Evolutionary conservation across 768 basidiomycete genomes (phyloP).

Genomic region (Leccinellum rugosiceps): DNA sequence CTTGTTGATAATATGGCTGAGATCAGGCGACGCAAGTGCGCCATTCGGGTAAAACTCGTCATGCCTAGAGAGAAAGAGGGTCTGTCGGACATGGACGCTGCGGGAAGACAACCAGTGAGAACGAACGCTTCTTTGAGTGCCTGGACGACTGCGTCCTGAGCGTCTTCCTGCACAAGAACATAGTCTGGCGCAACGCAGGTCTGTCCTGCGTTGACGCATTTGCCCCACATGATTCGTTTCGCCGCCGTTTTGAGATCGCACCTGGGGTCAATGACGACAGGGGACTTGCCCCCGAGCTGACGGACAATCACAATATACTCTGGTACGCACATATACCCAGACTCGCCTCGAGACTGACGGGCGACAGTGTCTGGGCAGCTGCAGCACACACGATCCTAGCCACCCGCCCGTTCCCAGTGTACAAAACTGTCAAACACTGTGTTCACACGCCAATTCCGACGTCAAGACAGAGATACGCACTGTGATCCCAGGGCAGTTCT

Average conservation of each 20-base stretch:
- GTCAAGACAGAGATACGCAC: constrained; percentile 26
- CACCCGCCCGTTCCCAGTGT: constrained; percentile 61
- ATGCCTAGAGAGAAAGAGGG: constrained; percentile 9
- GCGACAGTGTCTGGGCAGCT: constrained; percentile 75
- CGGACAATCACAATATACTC: neutral
- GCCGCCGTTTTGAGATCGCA: constrained; percentile 66
- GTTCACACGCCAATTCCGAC: neutral
- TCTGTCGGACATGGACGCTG: neutral
- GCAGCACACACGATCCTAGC: constrained; percentile 67
- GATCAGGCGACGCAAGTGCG: constrained; percentile 41
- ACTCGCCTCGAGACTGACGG: constrained; percentile 55
- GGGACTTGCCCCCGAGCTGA: constrained; percentile 71
- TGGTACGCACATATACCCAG: neutral
- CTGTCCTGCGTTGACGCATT: constrained; percentile 69
- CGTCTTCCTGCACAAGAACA: constrained; percentile 40
- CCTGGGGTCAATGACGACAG: constrained; percentile 64
- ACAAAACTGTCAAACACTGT: constrained; percentile 33
- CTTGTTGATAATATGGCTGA: constrained; percentile 49
- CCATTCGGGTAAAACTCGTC: constrained; percentile 41
- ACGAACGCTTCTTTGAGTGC: constrained; percentile 44
- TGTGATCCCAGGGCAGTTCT: constrained; percentile 65
- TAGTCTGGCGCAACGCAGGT: constrained; percentile 68
- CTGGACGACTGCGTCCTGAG: constrained; percentile 37
- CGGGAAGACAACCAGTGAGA: neutral
- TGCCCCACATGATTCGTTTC: constrained; percentile 80